These are phyloP conservation scores for Blepharisma undulans DNA, from an alignment of 169 alveolate genomes.

Conservation along the genomic window DNA sequence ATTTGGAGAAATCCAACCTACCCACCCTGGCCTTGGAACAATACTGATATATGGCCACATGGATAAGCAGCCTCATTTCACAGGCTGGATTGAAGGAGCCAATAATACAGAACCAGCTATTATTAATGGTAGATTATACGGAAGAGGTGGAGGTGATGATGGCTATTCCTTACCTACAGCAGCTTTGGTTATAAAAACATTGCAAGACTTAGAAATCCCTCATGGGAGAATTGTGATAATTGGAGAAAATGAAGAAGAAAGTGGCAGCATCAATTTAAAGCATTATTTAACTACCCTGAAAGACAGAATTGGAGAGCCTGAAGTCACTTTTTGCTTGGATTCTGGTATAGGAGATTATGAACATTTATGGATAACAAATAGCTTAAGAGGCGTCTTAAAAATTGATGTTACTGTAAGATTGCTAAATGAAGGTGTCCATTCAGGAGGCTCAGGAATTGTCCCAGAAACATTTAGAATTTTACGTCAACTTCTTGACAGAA, in stretches of 20 bases:
- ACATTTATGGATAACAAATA: conserved; percentile 75
- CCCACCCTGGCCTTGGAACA: conserved; percentile 44
- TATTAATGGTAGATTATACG: conserved; percentile 72
- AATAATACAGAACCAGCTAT: conserved; percentile 76
- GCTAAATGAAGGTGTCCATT: conserved; percentile 75
- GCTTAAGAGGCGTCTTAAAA: conserved; percentile 75
- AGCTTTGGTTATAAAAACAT: conserved; percentile 70
- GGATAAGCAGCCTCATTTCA: conserved; percentile 84
- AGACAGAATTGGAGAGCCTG: conserved; percentile 70
- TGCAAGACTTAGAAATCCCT: conserved; percentile 58
- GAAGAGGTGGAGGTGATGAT: conserved; percentile 89
- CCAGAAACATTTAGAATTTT: conserved; percentile 83
- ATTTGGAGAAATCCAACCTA: conserved; percentile 61
- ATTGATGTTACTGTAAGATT: conserved; percentile 65
- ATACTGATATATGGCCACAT: conserved; percentile 83
- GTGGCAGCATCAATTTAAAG: conserved; percentile 66
- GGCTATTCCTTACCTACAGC: conserved; percentile 79
- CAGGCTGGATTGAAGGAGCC: conserved; percentile 81
- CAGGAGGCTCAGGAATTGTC: conserved; percentile 83
- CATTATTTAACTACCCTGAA: conserved; percentile 60
- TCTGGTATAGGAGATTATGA: conserved; percentile 75
- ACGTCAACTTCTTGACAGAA: conserved; percentile 71
- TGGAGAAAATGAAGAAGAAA: conserved; percentile 87
- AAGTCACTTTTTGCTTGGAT: conserved; percentile 79
- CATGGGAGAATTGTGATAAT: conserved; percentile 80